Evolutionary conservation across 2,329 filamentous ascomycete species (phyloP), one percentile per base, ranked within the genome.

Genomic region (Escovopsis sp.): DNA sequence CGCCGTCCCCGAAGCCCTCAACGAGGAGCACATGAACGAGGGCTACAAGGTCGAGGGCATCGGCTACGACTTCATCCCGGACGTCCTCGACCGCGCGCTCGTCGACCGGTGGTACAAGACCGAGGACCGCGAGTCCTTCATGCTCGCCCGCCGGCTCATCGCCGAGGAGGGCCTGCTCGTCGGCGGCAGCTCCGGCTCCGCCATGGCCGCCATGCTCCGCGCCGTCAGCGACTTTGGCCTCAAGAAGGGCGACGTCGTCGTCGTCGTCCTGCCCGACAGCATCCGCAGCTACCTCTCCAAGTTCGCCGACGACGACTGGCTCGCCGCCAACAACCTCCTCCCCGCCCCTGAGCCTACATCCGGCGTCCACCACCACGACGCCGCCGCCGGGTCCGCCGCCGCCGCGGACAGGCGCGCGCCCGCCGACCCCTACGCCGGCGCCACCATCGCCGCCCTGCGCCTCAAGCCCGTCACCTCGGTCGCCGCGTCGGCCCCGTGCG

Each of bases 31-130:
- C 57, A 73, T 75, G 47, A 89, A 95, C 56, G 79, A 86, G 61
- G 70, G 80, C 1, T 98, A 98, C 70, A 96, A 98, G 68, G 91
- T 98, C 1, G 91, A 98, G 67, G 91, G 91, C 36, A 98, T 98
- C 55, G 91, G 91, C 18, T 98, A 98, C 61, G 91, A 98, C 61
- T 98, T 98, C 61, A 83, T 98, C 46, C 91, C 93, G 6, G 85
- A 96, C 23, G 93, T 98, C 5, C 70, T 98, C 43, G 80, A 91
- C 51, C 85, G 82, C 56, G 64, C 79, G 26, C 61, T 75, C 5
- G 84, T 98, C 28, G 85, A 95, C 61, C 83, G 82, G 58, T 98
- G 91, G 91, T 96, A 95, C 69, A 98, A 98, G 76, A 98, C 91
- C 4, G 85, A 89, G 47, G 91, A 98, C 58, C 75, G 77, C 47